phyloP scores from a whole-genome alignment of 495 filamentous ascomycete species.

The Letharia lupina region DNA sequence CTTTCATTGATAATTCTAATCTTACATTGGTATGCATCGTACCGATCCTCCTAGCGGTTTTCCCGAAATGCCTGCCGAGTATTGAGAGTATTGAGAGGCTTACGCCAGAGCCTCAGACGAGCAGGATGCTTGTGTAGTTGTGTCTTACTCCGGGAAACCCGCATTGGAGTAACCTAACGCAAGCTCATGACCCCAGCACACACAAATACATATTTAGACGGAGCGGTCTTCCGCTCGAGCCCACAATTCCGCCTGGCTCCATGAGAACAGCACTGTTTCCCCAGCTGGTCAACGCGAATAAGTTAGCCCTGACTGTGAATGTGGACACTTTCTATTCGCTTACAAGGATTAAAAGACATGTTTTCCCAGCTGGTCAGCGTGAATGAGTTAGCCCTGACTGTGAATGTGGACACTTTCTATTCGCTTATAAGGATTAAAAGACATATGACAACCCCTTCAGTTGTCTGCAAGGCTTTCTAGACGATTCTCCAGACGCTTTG shows the following conservation, averaged over 20 bases:
- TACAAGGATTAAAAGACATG: too few species aligned
- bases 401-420: background rate
- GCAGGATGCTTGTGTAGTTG: background rate
- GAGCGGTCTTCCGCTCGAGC: background rate
- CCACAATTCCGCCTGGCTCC: background rate
- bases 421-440: background rate
- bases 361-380: background rate
- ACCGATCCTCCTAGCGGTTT: background rate
- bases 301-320: background rate
- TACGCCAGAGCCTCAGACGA: background rate
- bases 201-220: background rate
- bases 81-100: background rate
- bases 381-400: background rate
- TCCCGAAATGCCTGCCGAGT: background rate
- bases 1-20: background rate
- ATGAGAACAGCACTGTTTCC: background rate
- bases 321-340: background rate
- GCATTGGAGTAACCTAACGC: background rate
- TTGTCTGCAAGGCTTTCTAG: background rate
- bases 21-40: background rate
- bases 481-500: background rate
- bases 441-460: background rate
- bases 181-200: background rate
- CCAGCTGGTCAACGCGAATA: background rate
- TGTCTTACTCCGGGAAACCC: background rate